These are phyloP conservation scores for Scleroderma bovista DNA, from an alignment of 768 basidiomycete genomes.

Conservation along the genomic window DNA sequence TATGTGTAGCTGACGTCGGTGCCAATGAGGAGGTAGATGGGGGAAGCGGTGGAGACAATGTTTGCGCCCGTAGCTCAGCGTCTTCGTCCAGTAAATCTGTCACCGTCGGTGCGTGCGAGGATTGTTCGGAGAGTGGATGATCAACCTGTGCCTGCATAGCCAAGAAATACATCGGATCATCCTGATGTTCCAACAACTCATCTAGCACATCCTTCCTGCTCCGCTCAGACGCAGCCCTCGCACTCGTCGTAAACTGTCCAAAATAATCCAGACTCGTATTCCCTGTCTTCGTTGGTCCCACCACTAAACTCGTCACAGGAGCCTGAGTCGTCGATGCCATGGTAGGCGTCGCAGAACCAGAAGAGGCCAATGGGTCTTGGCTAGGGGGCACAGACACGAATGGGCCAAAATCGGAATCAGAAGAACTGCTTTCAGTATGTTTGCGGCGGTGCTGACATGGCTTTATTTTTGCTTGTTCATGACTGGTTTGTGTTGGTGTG, in stretches of 20 bases:
- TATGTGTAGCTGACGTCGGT: not conserved
- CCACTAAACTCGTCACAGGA: not conserved
- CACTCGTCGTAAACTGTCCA: conserved; percentile 52
- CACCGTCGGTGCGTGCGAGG: not conserved
- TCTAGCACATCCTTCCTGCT: conserved; percentile 52
- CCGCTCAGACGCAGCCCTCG: conserved; percentile 48
- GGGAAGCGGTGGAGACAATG: not conserved
- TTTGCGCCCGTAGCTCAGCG: not conserved
- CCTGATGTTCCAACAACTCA: conserved; percentile 60
- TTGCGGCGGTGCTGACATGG: conserved; percentile 11
- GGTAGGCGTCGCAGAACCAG: not conserved
- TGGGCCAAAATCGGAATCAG: conserved; percentile 54
- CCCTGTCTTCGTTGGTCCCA: not conserved
- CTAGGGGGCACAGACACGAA: conserved; percentile 52
- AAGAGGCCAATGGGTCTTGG: conserved; percentile 44
- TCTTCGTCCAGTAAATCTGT: not conserved
- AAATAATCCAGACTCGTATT: conserved; percentile 46
- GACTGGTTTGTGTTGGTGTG: conserved; percentile 10
- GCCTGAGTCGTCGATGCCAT: too few relatives aligned
- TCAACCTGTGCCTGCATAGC: conserved; percentile 11
- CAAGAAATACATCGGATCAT: conserved; percentile 65
- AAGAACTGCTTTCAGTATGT: conserved; percentile 11
- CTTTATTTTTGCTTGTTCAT: not conserved
- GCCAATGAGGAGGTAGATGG: not conserved
- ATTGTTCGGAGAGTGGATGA: not conserved